Percentiles rank a stretch among this genome's conserved stretches.
Evolutionary conservation across 306 rosid genomes (phyloP).

Genomic region (Cucurbita ficifolia): DNA sequence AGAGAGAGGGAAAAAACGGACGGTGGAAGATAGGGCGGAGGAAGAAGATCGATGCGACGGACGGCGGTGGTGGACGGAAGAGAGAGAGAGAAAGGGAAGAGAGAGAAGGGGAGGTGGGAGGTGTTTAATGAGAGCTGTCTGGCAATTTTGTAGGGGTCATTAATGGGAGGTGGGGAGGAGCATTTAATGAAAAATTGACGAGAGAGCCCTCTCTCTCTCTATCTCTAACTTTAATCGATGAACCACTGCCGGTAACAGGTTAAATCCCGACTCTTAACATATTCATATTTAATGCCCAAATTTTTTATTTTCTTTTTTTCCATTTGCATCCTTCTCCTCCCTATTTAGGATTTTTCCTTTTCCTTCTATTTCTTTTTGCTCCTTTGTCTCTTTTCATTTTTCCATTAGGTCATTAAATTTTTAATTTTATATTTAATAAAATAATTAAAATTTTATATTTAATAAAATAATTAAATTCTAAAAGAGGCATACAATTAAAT

Average conservation of each 20-base stretch:
- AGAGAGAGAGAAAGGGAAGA: background rate
- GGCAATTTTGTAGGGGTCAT: constrained; percentile 18
- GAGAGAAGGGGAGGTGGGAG: background rate
- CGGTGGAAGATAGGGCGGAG: constrained; percentile 26
- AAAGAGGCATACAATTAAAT: too few species aligned
- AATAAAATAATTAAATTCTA: too few species aligned
- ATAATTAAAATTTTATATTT: too few species aligned
- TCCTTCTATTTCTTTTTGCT: background rate
- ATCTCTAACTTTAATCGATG: background rate
- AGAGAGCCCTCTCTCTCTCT: background rate
- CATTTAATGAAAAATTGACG: constrained; percentile 27
- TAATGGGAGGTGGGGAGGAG: constrained; percentile 15
- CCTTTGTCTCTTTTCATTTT: background rate
- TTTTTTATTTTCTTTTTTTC: too few species aligned
- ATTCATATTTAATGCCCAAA: background rate
- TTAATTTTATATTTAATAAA: too few species aligned
- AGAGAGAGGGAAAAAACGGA: background rate
- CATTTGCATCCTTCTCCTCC: background rate
- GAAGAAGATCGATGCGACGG: background rate
- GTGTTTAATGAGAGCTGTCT: constrained; percentile 19
- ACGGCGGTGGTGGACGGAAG: background rate
- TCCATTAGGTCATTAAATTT: background rate
- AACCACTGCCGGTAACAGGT: background rate
- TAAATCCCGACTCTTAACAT: background rate
- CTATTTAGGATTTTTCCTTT: background rate